Conservation (phyloP, 2,329 filamentous ascomycete genomes). For the Cladorrhinum sp. region DNA sequence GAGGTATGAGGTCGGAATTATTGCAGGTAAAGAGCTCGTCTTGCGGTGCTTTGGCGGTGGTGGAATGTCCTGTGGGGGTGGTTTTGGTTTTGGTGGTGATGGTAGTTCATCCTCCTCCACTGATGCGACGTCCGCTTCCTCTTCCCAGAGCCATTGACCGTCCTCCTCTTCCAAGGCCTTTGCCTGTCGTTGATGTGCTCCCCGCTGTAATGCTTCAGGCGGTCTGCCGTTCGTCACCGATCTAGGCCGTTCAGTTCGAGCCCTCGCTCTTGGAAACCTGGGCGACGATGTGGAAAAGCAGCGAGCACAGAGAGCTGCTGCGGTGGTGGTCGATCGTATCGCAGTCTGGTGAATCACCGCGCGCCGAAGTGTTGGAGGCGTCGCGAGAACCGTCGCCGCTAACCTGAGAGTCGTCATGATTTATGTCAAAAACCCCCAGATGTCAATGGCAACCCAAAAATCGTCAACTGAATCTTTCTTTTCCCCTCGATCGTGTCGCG, state of each 20-base stretch:
- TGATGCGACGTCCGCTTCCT: neutral
- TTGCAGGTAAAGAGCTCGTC: neutral
- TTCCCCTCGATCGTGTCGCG: neutral
- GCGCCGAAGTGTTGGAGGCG: neutral
- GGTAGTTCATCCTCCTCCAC: neutral
- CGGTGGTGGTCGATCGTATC: neutral
- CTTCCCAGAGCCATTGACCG: neutral
- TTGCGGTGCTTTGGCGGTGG: neutral
- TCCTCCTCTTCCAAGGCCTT: neutral
- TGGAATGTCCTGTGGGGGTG: conserved; percentile 2
- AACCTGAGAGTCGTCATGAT: neutral
- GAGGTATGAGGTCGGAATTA: conserved; percentile 27
- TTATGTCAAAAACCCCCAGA: neutral
- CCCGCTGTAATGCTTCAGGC: too few species aligned
- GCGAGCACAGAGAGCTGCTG: neutral
- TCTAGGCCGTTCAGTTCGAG: too few species aligned
- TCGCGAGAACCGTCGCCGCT: neutral
- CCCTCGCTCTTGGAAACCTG: neutral
- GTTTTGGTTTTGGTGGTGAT: conserved; percentile 3
- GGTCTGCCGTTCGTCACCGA: neutral
- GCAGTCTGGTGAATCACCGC: neutral
- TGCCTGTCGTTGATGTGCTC: too few species aligned
- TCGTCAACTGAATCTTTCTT: neutral
- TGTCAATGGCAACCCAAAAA: neutral
- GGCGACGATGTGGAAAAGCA: neutral